A percentile compares a stretch with the other conserved stretches of the same genome.
These are phyloP conservation scores for Vigna nakashimae DNA, from an alignment of 306 rosid genomes.

Conservation along the genomic window DNA sequence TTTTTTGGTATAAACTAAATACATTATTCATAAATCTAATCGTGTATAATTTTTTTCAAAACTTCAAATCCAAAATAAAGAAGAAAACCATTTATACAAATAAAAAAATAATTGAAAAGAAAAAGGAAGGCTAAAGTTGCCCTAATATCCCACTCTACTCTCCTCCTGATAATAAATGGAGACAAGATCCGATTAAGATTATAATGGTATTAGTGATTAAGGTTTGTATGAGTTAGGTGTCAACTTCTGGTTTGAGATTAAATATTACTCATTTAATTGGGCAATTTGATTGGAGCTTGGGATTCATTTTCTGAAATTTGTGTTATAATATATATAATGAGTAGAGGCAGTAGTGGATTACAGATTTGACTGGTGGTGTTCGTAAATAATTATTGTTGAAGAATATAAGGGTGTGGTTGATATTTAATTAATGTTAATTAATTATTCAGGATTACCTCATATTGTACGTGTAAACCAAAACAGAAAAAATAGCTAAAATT, in stretches of 20 bases:
- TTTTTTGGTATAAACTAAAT: too few relatives aligned
- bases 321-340: background rate
- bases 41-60: too few relatives aligned
- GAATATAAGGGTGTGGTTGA: background rate
- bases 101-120: background rate
- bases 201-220: background rate
- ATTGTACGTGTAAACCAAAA: background rate
- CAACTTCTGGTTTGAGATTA: background rate
- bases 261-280: background rate
- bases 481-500: background rate
- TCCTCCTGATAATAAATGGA: background rate
- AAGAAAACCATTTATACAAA: too few relatives aligned
- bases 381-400: background rate
- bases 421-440: background rate
- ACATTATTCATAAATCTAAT: too few relatives aligned
- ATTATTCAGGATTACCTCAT: background rate
- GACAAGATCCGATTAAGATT: background rate
- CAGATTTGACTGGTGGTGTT: background rate
- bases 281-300: background rate
- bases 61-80: too few relatives aligned
- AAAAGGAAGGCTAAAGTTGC: background rate
- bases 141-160: background rate
- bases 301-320: background rate
- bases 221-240: background rate
- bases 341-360: conserved; percentile 29